These are phyloP conservation scores for Lepiota venenata DNA, from an alignment of 768 basidiomycete genomes.

Conservation along the genomic window DNA sequence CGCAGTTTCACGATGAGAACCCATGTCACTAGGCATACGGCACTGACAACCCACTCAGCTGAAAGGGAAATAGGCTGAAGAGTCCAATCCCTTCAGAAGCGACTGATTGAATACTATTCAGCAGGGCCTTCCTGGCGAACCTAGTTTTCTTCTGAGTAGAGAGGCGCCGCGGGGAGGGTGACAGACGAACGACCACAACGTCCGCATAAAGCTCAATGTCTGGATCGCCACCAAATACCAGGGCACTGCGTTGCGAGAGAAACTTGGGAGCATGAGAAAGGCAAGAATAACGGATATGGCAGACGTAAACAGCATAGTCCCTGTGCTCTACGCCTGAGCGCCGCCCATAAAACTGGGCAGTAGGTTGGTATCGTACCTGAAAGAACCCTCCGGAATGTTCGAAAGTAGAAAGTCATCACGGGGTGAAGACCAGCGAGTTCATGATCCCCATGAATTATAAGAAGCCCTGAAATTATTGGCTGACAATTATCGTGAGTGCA, in stretches of 20 bases:
- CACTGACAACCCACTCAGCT: slow-evolving; percentile 36
- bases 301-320: slow-evolving; percentile 32
- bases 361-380: slow-evolving; percentile 24
- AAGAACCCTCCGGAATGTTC: slow-evolving; percentile 37
- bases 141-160: slow-evolving; percentile 18
- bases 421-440: not conserved
- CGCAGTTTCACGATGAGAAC: slow-evolving; percentile 1
- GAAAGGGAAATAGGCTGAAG: slow-evolving; percentile 48
- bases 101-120: slow-evolving; percentile 40
- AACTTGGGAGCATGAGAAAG: slow-evolving; percentile 28
- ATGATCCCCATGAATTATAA: not conserved
- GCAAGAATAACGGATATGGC: slow-evolving; percentile 30
- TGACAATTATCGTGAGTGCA: not conserved
- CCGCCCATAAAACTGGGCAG: not conserved
- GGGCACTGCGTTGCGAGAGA: slow-evolving; percentile 31
- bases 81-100: slow-evolving; percentile 40
- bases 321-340: slow-evolving; percentile 15
- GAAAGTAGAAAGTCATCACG: slow-evolving; percentile 41
- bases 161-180: slow-evolving; percentile 6
- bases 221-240: slow-evolving; percentile 39
- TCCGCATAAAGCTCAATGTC: slow-evolving; percentile 24
- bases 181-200: slow-evolving; percentile 33
- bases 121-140: slow-evolving; percentile 24
- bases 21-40: not conserved
- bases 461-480: not conserved